phyloP scores from a whole-genome alignment of 2,329 filamentous ascomycete species.

The Colletotrichum sp. region DNA sequence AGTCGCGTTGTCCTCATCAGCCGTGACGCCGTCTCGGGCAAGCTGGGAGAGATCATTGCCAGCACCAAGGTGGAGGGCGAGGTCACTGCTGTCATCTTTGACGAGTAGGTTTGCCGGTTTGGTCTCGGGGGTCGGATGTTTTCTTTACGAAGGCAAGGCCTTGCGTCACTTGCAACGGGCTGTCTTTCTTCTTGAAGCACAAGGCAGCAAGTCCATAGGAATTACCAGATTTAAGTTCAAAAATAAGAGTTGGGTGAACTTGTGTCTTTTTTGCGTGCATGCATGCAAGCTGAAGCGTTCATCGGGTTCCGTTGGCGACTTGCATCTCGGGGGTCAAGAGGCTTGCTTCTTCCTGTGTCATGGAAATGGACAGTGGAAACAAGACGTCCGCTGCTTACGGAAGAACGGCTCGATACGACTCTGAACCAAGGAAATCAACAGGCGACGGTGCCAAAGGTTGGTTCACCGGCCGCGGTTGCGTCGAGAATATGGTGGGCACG shows the following conservation, averaged over 20 bases:
- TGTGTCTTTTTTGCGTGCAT: not conserved
- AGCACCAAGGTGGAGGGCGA: slow-evolving; percentile 46
- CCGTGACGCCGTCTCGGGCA: slow-evolving; percentile 64
- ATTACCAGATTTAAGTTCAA: not conserved
- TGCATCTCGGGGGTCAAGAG: not conserved
- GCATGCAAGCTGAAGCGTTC: not conserved
- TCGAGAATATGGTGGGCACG: slow-evolving; percentile 2
- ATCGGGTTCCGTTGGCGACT: not conserved
- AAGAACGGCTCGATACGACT: slow-evolving; percentile 1
- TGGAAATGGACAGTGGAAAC: not conserved
- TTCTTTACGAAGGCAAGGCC: not conserved
- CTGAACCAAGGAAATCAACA: not conserved
- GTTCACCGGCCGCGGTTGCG: not conserved
- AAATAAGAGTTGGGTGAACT: not conserved
- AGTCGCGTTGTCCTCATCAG: slow-evolving; percentile 65
- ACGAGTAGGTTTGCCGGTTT: slow-evolving; percentile 36
- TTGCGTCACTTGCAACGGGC: not conserved
- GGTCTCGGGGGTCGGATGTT: not conserved
- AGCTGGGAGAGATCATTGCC: slow-evolving; percentile 53
- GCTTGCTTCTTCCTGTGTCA: not conserved
- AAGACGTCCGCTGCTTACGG: not conserved
- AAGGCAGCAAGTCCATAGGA: not conserved
- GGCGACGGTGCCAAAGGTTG: not conserved
- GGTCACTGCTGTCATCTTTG: slow-evolving; percentile 53
- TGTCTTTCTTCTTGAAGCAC: not conserved